Evolutionary conservation across 208 protist genomes (phyloP).

Genomic region (Wallacemonas rigidus): DNA sequence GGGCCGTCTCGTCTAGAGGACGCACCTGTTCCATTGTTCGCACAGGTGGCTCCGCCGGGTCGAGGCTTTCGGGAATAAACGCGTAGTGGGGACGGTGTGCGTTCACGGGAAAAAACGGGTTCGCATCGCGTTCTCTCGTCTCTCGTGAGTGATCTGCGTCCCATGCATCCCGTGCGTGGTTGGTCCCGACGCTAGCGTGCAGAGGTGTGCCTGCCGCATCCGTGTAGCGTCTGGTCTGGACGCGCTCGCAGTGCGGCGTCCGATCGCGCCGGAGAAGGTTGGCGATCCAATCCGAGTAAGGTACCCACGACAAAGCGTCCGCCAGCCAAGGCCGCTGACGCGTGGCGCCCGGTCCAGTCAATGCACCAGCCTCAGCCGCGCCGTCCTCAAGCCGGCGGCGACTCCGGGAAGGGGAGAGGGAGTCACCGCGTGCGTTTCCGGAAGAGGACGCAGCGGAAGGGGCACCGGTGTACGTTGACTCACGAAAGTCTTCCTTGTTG

Average conservation of each 20-base stretch:
- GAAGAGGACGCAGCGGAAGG: not conserved
- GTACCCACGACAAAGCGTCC: conserved; percentile 38
- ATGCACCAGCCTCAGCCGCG: too few species aligned
- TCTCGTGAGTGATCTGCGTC: not conserved
- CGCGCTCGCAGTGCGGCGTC: conserved; percentile 6
- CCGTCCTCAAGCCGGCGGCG: not conserved
- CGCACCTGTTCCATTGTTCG: conserved; percentile 2
- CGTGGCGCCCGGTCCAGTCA: conserved; percentile 12
- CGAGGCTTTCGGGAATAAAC: conserved; percentile 9
- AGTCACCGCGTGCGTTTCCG: not conserved
- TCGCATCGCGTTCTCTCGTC: not conserved
- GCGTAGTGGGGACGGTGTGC: conserved; percentile 2
- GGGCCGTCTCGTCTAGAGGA: not conserved
- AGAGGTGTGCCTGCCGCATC: not conserved
- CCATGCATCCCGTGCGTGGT: not conserved
- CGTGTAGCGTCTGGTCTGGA: not conserved
- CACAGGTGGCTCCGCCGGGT: conserved; percentile 5
- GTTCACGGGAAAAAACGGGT: not conserved
- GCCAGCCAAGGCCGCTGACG: conserved; percentile 34
- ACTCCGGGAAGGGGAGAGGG: conserved; percentile 13
- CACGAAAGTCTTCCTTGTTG: not conserved
- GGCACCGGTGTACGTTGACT: not conserved
- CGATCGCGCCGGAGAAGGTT: conserved; percentile 20
- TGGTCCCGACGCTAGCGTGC: not conserved
- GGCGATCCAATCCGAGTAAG: conserved; percentile 28